Evolutionary conservation across 2,329 filamentous ascomycete species (phyloP), one percentile per base, ranked within the genome.

Genomic region (Diplocarpon mali): DNA sequence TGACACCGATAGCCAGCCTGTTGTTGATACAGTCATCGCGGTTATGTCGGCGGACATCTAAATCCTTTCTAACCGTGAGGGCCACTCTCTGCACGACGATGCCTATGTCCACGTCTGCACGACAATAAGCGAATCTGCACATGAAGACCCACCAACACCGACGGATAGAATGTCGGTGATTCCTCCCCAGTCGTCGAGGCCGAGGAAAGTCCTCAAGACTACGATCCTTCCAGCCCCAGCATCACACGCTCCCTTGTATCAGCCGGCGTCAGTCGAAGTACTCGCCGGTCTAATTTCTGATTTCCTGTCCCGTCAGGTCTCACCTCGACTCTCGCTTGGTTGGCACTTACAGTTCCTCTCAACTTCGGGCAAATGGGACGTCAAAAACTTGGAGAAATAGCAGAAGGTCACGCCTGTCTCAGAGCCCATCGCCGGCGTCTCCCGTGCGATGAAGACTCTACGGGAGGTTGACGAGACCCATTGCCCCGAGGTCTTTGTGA

Each of bases 361-460:
- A 2, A 86, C 83, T 1, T 85, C 88, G 54, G 89, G 89, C 2
- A 96, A 96, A 66, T 96, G 90, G 90, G 90, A 95, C 59, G 87
- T 96, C 54, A 96, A 96, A 67, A 96, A 96, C 58, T 71, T 95
- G 10, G 79, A 76, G 47, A 96, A 96, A 61, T 96, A 90, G 90
- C 76, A 85, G 62, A 78, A 78, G 14, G 83, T 93, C 1, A 65
- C 69, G 1, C 84, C 88, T 0, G 85, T 94, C 1, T 93, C 85
- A 0, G 72, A 75, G 1, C 79, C 82, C 3, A 92, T 96, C 48
- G 85, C 75, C 0, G 77, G 78, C 12, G 70, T 88, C 4, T 95
- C 95, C 61, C 79, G 85, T 20, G 89, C 87, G 2, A 83, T 95
- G 73, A 95, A 96, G 65, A 96, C 92, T 0, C 73, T 96, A 15